These are phyloP conservation scores for Hypoxylon sp. DNA, from an alignment of 2,329 filamentous ascomycete species.

Conservation along the genomic window DNA sequence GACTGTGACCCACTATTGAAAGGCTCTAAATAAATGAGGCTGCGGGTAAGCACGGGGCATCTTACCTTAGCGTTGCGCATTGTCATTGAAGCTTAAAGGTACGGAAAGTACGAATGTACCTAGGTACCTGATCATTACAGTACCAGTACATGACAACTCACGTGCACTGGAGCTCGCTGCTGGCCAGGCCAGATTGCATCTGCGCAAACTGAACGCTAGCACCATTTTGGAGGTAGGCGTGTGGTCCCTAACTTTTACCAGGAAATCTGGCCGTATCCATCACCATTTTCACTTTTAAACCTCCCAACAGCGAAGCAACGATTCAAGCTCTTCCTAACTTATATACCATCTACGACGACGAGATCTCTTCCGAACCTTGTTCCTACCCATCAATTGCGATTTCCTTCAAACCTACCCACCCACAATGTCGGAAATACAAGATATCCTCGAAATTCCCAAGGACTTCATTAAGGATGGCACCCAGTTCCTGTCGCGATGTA, in stretches of 20 bases:
- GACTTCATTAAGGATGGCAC: constrained; percentile 75
- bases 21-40: constrained; percentile 33
- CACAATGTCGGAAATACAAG: constrained; percentile 77
- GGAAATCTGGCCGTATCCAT: constrained; percentile 46
- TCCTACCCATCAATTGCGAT: constrained; percentile 22
- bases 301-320: constrained; percentile 10
- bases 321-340: constrained; percentile 14
- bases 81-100: constrained; percentile 6
- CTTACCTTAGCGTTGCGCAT: constrained; percentile 13
- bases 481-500: constrained; percentile 74
- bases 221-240: constrained; percentile 21
- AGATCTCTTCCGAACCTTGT: constrained; percentile 2
- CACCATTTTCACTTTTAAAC: constrained; percentile 18
- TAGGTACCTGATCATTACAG: background rate
- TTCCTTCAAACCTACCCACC: constrained; percentile 13
- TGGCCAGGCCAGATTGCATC: constrained; percentile 41
- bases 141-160: constrained; percentile 18
- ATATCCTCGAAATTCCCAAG: constrained; percentile 77
- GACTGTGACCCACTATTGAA: constrained; percentile 25
- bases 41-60: constrained; percentile 15
- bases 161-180: constrained; percentile 20
- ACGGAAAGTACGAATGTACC: constrained; percentile 5
- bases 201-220: constrained; percentile 30
- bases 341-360: constrained; percentile 9
- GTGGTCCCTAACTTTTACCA: constrained; percentile 28